Evolutionary conservation across 306 rosid genomes (phyloP), one percentile per base, ranked within the genome.

Genomic region (Echinosophora koreensis): DNA sequence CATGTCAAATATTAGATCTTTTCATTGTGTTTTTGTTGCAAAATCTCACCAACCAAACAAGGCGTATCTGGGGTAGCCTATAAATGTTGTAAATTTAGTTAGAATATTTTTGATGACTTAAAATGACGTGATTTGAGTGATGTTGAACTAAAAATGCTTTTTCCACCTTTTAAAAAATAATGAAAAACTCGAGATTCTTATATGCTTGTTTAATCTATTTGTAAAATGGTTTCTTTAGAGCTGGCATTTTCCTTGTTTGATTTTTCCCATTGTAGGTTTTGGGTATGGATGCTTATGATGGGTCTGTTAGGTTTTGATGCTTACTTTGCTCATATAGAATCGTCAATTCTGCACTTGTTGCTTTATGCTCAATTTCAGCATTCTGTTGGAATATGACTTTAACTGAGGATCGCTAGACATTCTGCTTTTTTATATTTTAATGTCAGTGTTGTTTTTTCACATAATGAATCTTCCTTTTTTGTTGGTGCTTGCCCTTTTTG

Each of bases 291-390:
- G 83, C 70, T 81, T 68, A 17, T 72, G 82, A 67, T 85, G 89
- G 93, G 90, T 83, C 90, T 87, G 74, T 67, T 73, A 71, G 96
- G 84, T 92, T 95, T 92, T 82, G 92, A 95, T 92, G 89, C 97
- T 88, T 84, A 80, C 78, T 80, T 88, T 86, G 82, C 78, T 80
- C 82, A 78, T 78, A 77, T 79, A 80, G 77, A 71, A 85, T 74
- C 88, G 76, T 34, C 67, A 61, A 10, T 61, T 61, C 12, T 86
- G 80, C 81, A 86, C 80, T 78, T 88, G 83, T 71, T 88, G 73
- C 90, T 90, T 88, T 89, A 92, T 92, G 86, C 84, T 76, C 58
- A 69, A 71, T 76, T 61, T 12, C n/a, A 15, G 71, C 76, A 32
- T 81, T 79, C 77, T 44, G 52, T 66, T 76, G 84, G 90, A 88